Base-by-base conservation (phyloP, 345 rosid species). In the Iberis pinnata region DNA sequence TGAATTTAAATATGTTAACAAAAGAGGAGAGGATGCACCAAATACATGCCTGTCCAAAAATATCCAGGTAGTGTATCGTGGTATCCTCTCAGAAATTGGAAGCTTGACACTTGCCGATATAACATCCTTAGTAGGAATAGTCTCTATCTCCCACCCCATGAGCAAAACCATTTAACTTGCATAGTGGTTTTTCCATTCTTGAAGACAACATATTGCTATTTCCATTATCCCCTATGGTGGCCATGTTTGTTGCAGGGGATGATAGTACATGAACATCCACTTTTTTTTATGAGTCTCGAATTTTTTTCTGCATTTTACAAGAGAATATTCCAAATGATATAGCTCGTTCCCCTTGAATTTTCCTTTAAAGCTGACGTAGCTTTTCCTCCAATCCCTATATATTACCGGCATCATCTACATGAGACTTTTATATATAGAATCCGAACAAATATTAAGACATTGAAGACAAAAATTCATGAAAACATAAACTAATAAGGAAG, bases 61-160 rank as follows among this genome's bases (percentile, higher is more conserved):
- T 29, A 92, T 83, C 98, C 98, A 92, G 32, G 93, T 77, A 26
- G 98, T 88, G 70, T 92, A 92, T 5, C 86, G 84, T 4, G 98
- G 96, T 64, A 88, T 76, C 70, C 70, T 88, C 77, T 88, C 95
- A 22, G 75, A 37, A 58, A 13, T 52, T 0, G 86, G 88, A 64
- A 92, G 88, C 69, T 78, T 75, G 53, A 55, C 53, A 69, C 60
- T 79, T n/a, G 72, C 57, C 8, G 73, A 56, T 38, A 65, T 54
- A 75, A 77, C 78, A 69, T 92, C 95, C 43, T 85, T 85, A 73
- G 73, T 49, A 56, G 57, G 72, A 63, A 73, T 75, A 69, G 62
- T 92, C 96, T 70, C 72, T 81, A 59, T 83, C 93, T 56, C 78
- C 89, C 4, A 71, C 61, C 18, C 76, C 83, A 54, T 79, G 77